phyloP scores from a whole-genome alignment of 129 eudicot genomes.

The Flaveria robusta region DNA sequence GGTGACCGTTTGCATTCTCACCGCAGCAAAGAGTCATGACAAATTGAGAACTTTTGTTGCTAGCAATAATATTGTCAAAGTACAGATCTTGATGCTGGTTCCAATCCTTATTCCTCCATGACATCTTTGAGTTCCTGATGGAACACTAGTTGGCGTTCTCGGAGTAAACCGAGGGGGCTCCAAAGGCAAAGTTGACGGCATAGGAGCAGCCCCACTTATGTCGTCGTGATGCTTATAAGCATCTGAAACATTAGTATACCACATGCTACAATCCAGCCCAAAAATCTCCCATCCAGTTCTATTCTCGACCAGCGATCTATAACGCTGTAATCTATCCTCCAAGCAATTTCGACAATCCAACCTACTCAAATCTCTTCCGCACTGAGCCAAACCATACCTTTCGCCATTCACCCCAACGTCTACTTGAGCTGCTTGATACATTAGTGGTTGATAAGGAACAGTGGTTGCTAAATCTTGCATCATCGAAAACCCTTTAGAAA shows the following conservation, averaged over 20 bases:
- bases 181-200: background rate
- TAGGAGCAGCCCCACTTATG: background rate
- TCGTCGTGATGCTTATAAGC: background rate
- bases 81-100: background rate
- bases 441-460: conserved; percentile 30
- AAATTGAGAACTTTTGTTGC: background rate
- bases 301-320: background rate
- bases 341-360: conserved; percentile 30
- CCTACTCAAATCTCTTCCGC: conserved; percentile 35
- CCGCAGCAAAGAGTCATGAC: background rate
- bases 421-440: conserved; percentile 21
- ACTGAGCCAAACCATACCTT: conserved; percentile 39
- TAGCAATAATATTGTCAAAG: background rate
- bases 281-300: conserved; percentile 25
- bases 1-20: background rate
- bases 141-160: background rate
- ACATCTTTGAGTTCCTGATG: conserved; percentile 1
- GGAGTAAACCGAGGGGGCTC: background rate
- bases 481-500: conserved; percentile 31
- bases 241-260: conserved; percentile 25
- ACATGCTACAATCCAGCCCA: conserved; percentile 34
- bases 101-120: background rate
- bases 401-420: conserved; percentile 27
- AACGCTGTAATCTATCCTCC: conserved; percentile 1
- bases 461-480: conserved; percentile 26